Evolutionary conservation across 2,329 filamentous ascomycete species (phyloP).

Genomic region (Scorias spongiosa): DNA sequence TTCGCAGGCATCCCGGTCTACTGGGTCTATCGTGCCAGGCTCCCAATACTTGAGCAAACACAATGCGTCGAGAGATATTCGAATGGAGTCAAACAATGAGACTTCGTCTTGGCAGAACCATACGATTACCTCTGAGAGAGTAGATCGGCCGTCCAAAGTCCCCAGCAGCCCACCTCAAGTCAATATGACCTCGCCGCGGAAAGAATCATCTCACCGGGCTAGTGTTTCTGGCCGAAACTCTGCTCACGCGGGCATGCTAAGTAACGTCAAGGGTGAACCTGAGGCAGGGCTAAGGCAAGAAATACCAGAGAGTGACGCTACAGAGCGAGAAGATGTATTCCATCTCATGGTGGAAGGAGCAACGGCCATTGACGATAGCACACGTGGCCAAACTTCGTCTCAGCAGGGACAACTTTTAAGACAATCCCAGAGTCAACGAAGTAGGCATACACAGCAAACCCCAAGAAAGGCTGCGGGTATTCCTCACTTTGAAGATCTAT

Average conservation of each 20-base stretch:
- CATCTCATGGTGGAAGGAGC: constrained; percentile 4
- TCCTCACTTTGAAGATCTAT: constrained; percentile 17
- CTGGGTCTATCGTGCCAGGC: constrained; percentile 18
- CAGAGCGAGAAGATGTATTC: not conserved
- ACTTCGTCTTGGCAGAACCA: too few species aligned
- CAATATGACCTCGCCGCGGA: too few species aligned
- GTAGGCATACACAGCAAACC: constrained; percentile 15
- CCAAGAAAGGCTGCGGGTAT: constrained; percentile 18
- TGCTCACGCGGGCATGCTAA: too few species aligned
- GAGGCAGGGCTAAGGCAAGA: not conserved
- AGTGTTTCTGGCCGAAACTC: too few species aligned
- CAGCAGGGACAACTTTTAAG: not conserved
- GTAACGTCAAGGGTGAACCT: too few species aligned
- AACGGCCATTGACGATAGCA: too few species aligned
- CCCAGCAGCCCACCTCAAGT: too few species aligned
- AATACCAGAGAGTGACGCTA: not conserved
- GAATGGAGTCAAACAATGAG: too few species aligned
- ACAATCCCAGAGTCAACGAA: not conserved
- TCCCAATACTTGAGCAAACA: constrained; percentile 20
- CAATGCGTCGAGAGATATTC: not conserved
- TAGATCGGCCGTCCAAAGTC: too few species aligned
- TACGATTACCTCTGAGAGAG: too few species aligned
- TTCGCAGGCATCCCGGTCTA: constrained; percentile 19
- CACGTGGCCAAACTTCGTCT: too few species aligned
- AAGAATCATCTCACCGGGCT: too few species aligned